Base-by-base conservation (phyloP, 345 rosid species). In the Euphorbia peplus region DNA sequence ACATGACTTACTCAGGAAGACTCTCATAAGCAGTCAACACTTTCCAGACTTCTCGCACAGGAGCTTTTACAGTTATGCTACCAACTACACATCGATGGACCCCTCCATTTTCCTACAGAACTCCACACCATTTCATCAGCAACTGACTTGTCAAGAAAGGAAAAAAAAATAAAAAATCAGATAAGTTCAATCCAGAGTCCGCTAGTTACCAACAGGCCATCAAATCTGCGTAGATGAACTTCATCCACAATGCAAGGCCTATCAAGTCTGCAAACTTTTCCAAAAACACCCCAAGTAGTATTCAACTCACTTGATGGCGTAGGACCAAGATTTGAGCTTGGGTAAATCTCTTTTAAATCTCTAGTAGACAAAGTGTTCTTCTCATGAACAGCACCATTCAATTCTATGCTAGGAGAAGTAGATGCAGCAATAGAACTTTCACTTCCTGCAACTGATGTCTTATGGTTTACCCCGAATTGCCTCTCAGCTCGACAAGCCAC, bases 41-140 rank as follows among this genome's bases (percentile, higher is more conserved):
- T 73, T 86, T 91, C 99, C 99, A 93, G 64, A 93, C 97, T 79
- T 91, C 95, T 60, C 83, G 88, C 75, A 88, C 93, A 69, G 93
- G 82, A 79, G 99, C 95, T 84, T 89, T 93, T n/a, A 93, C 96
- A 28, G 97, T 93, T 67, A 93, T 91, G 85, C 95, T 93, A 70
- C 95, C 99, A 66, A 88, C 66, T 68, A 89, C 98, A 55, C 97
- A 85, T 51, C 97, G 95, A 75, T 93, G 98, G 76, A 87, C 96
- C 55, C 97, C 97, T 62, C 97, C 96, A 83, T 91, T 84, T 84
- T 93, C 98, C 98, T 93, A 67, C 85, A 84, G 70, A 77, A 55
- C 73, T 70, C 55, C 75, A 71, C 81, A 74, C 58, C 74, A 83
- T 54, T 75, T 71, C 60, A 76, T 82, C 76, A 79, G 79, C 60